These are phyloP conservation scores for Collybiopsis luxurians DNA, from an alignment of 768 basidiomycete genomes.

Conservation along the genomic window DNA sequence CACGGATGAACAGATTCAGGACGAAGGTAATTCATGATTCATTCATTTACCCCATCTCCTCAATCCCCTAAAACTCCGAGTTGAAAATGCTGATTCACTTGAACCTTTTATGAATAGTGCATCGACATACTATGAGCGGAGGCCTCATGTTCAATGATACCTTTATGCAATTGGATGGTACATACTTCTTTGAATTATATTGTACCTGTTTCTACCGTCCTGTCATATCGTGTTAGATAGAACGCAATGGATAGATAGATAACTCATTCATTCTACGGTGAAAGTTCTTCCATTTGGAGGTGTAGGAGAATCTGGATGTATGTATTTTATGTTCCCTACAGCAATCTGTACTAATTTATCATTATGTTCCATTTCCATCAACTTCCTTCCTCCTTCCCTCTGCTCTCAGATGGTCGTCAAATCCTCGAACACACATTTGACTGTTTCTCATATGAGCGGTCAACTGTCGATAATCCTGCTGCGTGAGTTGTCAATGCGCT, in stretches of 20 bases:
- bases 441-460: slow-evolving; percentile 7
- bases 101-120: too few relatives aligned
- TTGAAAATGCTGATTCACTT: too few relatives aligned
- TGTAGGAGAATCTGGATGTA: slow-evolving; percentile 70
- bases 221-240: too few relatives aligned
- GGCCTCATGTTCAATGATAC: slow-evolving; percentile 68
- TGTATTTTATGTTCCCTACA: neutral
- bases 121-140: slow-evolving; percentile 70
- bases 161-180: slow-evolving; percentile 56
- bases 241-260: too few relatives aligned
- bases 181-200: slow-evolving; percentile 17
- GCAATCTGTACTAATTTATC: too few relatives aligned
- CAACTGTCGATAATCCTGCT: neutral
- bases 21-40: slow-evolving; percentile 48
- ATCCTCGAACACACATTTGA: slow-evolving; percentile 8
- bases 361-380: too few relatives aligned
- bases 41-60: too few relatives aligned
- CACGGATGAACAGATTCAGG: slow-evolving; percentile 52
- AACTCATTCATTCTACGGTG: slow-evolving; percentile 31
- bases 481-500: too few relatives aligned
- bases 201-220: neutral
- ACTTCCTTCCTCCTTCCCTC: too few relatives aligned
- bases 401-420: slow-evolving; percentile 5
- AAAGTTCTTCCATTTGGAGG: slow-evolving; percentile 76
- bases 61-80: too few relatives aligned